Percentiles rank a stretch among this genome's conserved stretches.
Evolutionary conservation across 148 eudicot species (phyloP).

Genomic region (Dianthus caryophyllus): DNA sequence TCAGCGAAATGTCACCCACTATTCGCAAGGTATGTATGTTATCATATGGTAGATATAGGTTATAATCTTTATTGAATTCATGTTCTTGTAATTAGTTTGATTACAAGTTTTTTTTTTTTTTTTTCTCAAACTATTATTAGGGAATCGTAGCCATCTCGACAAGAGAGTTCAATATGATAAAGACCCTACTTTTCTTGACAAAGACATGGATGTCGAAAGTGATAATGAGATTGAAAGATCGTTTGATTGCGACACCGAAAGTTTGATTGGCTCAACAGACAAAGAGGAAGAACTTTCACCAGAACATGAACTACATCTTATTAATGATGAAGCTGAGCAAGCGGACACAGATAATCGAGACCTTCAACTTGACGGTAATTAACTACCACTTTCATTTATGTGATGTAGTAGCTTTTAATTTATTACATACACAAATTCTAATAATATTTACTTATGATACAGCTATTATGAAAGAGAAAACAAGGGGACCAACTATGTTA

Average conservation of each 20-base stretch:
- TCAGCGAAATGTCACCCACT: no score
- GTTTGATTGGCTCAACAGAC: background rate
- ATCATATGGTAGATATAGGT: no score
- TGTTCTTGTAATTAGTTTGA: no score
- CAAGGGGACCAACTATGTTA: slow-evolving; percentile 9
- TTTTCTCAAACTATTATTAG: no score
- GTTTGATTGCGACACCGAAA: background rate
- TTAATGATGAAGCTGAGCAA: background rate
- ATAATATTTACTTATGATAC: background rate
- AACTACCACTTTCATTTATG: background rate
- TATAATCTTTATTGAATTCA: no score
- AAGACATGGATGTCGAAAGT: background rate
- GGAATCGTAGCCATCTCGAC: background rate
- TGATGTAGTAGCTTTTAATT: background rate
- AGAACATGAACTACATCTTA: background rate
- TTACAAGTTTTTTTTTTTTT: no score
- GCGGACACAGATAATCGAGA: background rate
- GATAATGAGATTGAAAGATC: background rate
- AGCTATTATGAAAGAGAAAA: background rate
- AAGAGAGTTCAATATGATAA: background rate
- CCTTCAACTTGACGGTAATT: no score
- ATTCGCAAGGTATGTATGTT: no score
- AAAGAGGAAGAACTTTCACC: no score
- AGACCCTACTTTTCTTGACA: background rate
- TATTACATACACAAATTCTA: background rate